Evolutionary conservation across 768 basidiomycete species (phyloP), one percentile per base, ranked within the genome.

Genomic region (Termitomyces sp.): DNA sequence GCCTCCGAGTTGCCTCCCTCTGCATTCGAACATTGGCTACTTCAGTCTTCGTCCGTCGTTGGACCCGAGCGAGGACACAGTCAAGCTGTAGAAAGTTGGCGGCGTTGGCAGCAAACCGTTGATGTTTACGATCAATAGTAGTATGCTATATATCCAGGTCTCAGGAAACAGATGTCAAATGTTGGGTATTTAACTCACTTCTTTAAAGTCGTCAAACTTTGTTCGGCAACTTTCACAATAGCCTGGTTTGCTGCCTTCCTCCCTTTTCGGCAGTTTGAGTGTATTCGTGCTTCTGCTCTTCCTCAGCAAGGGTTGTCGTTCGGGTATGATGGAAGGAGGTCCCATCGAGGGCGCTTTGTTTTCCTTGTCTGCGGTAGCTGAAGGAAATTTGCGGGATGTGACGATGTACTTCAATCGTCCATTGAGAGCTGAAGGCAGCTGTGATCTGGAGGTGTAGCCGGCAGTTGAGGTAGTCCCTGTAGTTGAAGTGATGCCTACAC

Each of bases 151-250:
- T 44, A 51, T 32, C 15, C 9, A 12, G 29, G 5, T 13, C 7
- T 22, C 33, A 32, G 32, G 22, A 33, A 32, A 42, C 15, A 6
- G 23, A 33, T 10, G 23, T 18, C 11, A 42, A 7, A 18, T 23
- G 1, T 10, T 16, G 25, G 20, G 48, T 32, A 50, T 22, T 55
- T 25, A 23, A 76, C 86, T 65, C 62, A 97, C 96, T 60, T 75
- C 70, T 57, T 82, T 81, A 63, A 98, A 96, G 69, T 96, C 88
- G 0, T 88, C 85, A 64, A 95, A 99, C 69, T 93, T 93, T 53
- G 79, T 65, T 36, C 96, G 82, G 69, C 97, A 99, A 67, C 94
- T 95, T 70, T 99, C 97, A 69, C 97, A 99, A 70, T 98, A 98
- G 5, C 97, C 97, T 5, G 95, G 89, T 64, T 97, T 98, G 58